phyloP scores from a whole-genome alignment of 1,284 basidiomycete genomes.

The Inonotus obliquus region DNA sequence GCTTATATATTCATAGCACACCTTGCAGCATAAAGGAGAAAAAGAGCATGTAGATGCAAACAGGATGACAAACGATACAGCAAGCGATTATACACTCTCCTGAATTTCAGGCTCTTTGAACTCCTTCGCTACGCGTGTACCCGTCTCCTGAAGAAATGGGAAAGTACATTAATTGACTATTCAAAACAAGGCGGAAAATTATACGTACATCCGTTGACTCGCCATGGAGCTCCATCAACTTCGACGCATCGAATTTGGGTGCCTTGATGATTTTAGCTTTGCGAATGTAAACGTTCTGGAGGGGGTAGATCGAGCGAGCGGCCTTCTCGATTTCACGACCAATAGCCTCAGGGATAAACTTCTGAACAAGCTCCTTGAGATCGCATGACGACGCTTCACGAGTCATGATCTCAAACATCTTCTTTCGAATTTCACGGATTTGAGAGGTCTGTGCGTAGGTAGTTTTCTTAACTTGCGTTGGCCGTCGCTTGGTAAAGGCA shows the following conservation, averaged over 20 bases:
- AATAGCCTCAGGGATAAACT: slow-evolving; percentile 99
- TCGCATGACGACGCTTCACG: slow-evolving; percentile 95
- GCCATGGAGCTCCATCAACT: slow-evolving; percentile 94
- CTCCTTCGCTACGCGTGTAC: slow-evolving; percentile 83
- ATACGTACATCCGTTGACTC: slow-evolving; percentile 83
- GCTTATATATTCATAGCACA: slow-evolving; percentile 16
- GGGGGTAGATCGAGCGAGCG: slow-evolving; percentile 91
- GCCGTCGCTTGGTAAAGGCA: slow-evolving; percentile 97
- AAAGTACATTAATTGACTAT: slow-evolving; percentile 13
- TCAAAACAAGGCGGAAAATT: background rate
- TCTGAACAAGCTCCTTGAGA: slow-evolving; percentile 96
- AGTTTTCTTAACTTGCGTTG: slow-evolving; percentile 97
- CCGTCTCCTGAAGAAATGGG: slow-evolving; percentile 64
- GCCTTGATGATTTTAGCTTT: slow-evolving; percentile 98
- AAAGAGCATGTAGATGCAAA: slow-evolving; percentile 18
- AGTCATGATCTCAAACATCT: slow-evolving; percentile 99
- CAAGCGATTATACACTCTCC: slow-evolving; percentile 63
- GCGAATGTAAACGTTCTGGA: slow-evolving; percentile 98
- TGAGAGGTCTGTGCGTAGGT: slow-evolving; percentile 97
- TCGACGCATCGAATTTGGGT: slow-evolving; percentile 94
- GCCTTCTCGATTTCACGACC: slow-evolving; percentile 99
- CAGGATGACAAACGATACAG: slow-evolving; percentile 19
- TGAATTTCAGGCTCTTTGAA: slow-evolving; percentile 91
- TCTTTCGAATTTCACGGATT: slow-evolving; percentile 96
- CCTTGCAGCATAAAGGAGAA: slow-evolving; percentile 11